Base-by-base conservation (phyloP, 768 basidiomycete species). In the Boletales sp. region DNA sequence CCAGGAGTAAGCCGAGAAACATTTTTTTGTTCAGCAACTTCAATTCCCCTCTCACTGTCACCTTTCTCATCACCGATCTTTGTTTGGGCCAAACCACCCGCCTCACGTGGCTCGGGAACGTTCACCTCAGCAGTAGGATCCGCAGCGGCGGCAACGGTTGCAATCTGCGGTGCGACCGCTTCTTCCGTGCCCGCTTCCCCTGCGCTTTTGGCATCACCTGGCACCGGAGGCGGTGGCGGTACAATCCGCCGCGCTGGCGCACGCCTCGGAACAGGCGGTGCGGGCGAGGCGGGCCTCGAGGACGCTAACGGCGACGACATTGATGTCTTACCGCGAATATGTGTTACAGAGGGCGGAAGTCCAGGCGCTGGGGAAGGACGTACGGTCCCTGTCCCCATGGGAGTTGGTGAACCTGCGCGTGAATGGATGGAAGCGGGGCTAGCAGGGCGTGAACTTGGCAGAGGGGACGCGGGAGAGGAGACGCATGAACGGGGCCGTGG, bases 221-320 rank as follows among this genome's bases (percentile, higher is more conserved):
- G 17, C n/a, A 47, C 11, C 4, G 52, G 42, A 9, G 62, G 72
- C 2, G 71, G 69, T 10, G 49, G 58, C 37, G 65, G 66, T 4
- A 56, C 63, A 19, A 47, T 52, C 7, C 68, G 70, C 18, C 86
- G 74, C 1, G 77, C 80, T 42, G 83, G 77, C 0, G 86, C 86
- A 40, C 86, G 72, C 37, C 83, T 74, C 0, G 86, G 86, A 19
- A 89, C 64, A 2, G 86, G 86, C 0, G 86, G 86, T 7, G 71
- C 69, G 1, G 78, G 75, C 5, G 75, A 74, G 12, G 60, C 60
- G 3, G 69, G 51, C 31, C 74, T 60, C 29, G 69, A 68, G 4
- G 70, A 62, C n/a, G 59, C 64, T 41, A 73, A 53, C 0, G 64
- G 69, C n/a, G 70, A 67, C 17, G 59, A 44, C 11, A 19, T 19